phyloP scores from a whole-genome alignment of 1,284 basidiomycete species.

The Ustilago esculenta region DNA sequence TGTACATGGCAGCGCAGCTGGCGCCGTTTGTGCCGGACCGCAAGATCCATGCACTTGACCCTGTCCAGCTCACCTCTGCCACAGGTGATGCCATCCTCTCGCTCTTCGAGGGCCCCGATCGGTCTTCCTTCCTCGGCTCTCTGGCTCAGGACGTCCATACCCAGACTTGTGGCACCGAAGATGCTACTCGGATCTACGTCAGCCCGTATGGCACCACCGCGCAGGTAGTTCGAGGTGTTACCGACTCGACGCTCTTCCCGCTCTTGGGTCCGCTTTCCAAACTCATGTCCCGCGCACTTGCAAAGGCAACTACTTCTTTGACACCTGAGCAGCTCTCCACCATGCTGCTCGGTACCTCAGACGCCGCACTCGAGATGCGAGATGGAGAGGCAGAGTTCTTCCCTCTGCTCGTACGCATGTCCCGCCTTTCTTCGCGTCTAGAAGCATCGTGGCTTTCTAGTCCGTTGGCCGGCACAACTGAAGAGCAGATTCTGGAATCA shows the following conservation, averaged over 20 bases:
- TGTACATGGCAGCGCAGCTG: slow-evolving; percentile 51
- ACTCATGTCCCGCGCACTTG: slow-evolving; percentile 50
- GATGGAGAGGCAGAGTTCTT: slow-evolving; percentile 19
- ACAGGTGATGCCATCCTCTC: slow-evolving; percentile 47
- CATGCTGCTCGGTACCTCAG: slow-evolving; percentile 34
- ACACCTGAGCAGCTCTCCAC: slow-evolving; percentile 36
- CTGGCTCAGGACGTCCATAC: slow-evolving; percentile 24
- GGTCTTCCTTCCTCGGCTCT: slow-evolving; percentile 21
- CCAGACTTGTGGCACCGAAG: neutral
- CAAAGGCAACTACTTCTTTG: slow-evolving; percentile 28
- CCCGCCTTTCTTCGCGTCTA: slow-evolving; percentile 28
- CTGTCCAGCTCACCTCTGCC: slow-evolving; percentile 34
- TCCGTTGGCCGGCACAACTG: slow-evolving; percentile 31
- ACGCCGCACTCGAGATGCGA: slow-evolving; percentile 13
- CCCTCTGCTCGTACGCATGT: slow-evolving; percentile 45
- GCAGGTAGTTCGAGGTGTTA: slow-evolving; percentile 4
- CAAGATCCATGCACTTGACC: slow-evolving; percentile 43
- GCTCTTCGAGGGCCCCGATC: slow-evolving; percentile 40
- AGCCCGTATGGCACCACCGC: slow-evolving; percentile 13
- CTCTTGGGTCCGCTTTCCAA: slow-evolving; percentile 60
- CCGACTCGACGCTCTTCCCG: slow-evolving; percentile 44
- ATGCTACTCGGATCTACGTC: neutral
- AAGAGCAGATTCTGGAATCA: slow-evolving; percentile 35
- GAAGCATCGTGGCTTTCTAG: slow-evolving; percentile 39
- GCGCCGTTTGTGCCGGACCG: slow-evolving; percentile 43